These are phyloP conservation scores for Chalciporus sphaerocephalus DNA, from an alignment of 768 basidiomycete species.

Conservation along the genomic window DNA sequence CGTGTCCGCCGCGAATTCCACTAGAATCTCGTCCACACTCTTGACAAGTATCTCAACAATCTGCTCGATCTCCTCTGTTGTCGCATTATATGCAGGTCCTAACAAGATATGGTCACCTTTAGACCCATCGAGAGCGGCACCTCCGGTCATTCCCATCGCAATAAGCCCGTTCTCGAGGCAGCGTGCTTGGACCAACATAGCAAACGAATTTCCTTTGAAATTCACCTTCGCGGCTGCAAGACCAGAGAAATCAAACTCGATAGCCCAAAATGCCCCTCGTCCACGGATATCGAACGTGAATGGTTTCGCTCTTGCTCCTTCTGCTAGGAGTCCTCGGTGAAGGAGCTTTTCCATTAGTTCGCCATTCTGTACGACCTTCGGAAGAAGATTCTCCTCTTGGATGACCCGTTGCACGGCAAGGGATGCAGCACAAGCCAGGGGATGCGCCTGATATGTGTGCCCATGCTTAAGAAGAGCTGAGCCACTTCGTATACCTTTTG, in stretches of 20 bases:
- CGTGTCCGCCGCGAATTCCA: constrained; percentile 25
- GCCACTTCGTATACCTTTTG: constrained; percentile 61
- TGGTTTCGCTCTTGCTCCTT: constrained; percentile 55
- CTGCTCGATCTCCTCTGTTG: constrained; percentile 58
- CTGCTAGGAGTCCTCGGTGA: constrained; percentile 47
- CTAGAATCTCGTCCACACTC: constrained; percentile 62
- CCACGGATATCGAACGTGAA: constrained; percentile 80
- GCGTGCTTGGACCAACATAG: constrained; percentile 64
- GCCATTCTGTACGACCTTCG: constrained; percentile 57
- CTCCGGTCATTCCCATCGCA: constrained; percentile 71
- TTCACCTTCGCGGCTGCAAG: constrained; percentile 40
- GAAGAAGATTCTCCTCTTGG: constrained; percentile 62
- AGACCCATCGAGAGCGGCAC: constrained; percentile 62
- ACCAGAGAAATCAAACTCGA: constrained; percentile 72
- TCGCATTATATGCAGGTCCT: constrained; percentile 78
- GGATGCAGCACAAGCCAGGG: constrained; percentile 71
- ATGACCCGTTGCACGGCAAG: constrained; percentile 80
- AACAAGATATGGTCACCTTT: constrained; percentile 72
- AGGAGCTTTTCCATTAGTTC: constrained; percentile 57
- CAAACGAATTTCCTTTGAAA: constrained; percentile 55
- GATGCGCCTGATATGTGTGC: constrained; percentile 81
- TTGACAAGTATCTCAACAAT: constrained; percentile 64
- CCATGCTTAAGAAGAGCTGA: constrained; percentile 79
- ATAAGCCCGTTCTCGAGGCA: constrained; percentile 64
- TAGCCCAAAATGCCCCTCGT: constrained; percentile 76